Evolutionary conservation across 2,329 filamentous ascomycete genomes (phyloP).

Genomic region (Aspergillus pseudotamarii): DNA sequence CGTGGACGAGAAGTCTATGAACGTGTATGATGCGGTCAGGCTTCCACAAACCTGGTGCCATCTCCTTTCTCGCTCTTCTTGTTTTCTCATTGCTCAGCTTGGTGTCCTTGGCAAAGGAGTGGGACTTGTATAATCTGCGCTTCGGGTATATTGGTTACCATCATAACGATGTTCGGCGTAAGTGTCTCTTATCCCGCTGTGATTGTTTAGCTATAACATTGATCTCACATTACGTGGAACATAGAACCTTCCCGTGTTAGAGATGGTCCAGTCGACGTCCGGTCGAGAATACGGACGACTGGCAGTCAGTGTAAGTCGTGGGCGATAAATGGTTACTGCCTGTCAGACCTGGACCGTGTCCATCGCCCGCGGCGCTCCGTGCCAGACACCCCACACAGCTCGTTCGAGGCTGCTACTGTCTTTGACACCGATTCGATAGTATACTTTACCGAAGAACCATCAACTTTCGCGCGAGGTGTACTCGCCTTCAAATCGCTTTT

Average conservation of each 20-base stretch:
- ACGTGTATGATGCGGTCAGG: constrained; percentile 38
- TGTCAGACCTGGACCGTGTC: constrained; percentile 14
- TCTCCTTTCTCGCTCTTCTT: constrained; percentile 37
- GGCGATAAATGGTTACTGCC: constrained; percentile 15
- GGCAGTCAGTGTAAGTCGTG: constrained; percentile 23
- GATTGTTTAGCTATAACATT: background rate
- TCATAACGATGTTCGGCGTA: constrained; percentile 29
- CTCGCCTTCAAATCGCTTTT: constrained; percentile 36
- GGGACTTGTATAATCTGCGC: constrained; percentile 32
- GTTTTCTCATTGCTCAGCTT: constrained; percentile 38
- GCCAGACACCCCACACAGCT: constrained; percentile 17
- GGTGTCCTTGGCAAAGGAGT: constrained; percentile 33
- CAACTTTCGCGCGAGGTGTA: constrained; percentile 30
- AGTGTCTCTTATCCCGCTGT: constrained; percentile 15
- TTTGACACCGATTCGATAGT: constrained; percentile 24
- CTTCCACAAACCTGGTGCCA: constrained; percentile 36
- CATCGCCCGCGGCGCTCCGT: constrained; percentile 15
- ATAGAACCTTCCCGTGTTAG: constrained; percentile 32
- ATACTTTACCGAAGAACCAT: constrained; percentile 24
- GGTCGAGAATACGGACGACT: constrained; percentile 18
- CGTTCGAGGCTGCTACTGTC: constrained; percentile 23
- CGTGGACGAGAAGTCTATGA: constrained; percentile 15
- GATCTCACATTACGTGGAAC: constrained; percentile 1
- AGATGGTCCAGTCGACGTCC: constrained; percentile 23
- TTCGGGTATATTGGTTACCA: constrained; percentile 31